These are phyloP conservation scores for Didymellaceae sp. DNA, from an alignment of 2,329 filamentous ascomycete species.

Conservation along the genomic window DNA sequence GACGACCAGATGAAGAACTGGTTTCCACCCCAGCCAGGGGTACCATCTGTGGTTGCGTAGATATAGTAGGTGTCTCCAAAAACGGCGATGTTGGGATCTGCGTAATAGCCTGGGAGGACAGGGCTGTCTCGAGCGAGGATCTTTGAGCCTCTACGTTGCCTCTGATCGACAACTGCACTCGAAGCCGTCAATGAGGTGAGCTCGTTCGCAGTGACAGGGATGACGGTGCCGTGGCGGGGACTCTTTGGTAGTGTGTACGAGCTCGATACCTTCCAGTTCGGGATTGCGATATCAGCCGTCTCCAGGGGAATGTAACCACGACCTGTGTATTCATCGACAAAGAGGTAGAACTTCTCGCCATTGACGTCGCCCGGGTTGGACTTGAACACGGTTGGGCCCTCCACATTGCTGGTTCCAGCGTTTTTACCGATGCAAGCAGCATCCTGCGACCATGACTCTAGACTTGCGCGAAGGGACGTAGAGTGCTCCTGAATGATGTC, in stretches of 20 bases:
- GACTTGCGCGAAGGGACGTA: conserved; percentile 48
- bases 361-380: conserved; percentile 58
- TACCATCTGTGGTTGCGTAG: conserved; percentile 38
- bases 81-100: conserved; percentile 38
- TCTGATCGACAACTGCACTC: background rate
- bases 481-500: conserved; percentile 64
- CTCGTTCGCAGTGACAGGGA: conserved; percentile 59
- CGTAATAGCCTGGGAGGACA: conserved; percentile 33
- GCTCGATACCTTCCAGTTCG: conserved; percentile 56
- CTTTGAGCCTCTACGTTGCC: background rate
- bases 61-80: conserved; percentile 37
- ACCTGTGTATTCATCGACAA: conserved; percentile 61
- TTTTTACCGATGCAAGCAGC: conserved; percentile 59
- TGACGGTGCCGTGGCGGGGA: conserved; percentile 62
- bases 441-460: conserved; percentile 55
- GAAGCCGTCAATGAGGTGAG: conserved; percentile 43
- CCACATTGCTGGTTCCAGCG: conserved; percentile 57
- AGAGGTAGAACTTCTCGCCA: conserved; percentile 62
- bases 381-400: conserved; percentile 61
- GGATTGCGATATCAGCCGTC: conserved; percentile 57
- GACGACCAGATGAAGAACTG: conserved; percentile 40
- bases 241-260: conserved; percentile 57
- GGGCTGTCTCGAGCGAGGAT: conserved; percentile 22
- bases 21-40: conserved; percentile 35
- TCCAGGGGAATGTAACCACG: conserved; percentile 62